Evolutionary conservation across 345 rosid species (phyloP), one percentile per base, ranked within the genome.

Genomic region (Diplotaxis tenuifolia): DNA sequence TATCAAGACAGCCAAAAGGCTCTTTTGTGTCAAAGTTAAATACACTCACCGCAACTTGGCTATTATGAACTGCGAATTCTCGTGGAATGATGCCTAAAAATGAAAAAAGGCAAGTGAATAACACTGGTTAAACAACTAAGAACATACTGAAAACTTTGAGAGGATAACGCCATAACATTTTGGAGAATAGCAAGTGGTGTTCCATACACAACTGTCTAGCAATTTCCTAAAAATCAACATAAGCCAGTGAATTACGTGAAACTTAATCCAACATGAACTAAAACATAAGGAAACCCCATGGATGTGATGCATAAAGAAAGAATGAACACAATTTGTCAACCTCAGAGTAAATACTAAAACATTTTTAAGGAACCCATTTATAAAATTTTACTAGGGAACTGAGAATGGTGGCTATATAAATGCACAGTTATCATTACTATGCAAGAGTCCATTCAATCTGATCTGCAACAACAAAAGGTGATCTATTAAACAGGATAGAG

Each of bases 141-240:
- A 3, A 1, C 21, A 21, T 5, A 36, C 6, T 7, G 18, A 54
- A 55, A 7, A 53, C 12, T 7, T 56, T 45, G n/a, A n/a, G n/a
- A n/a, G n/a, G 15, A 14, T 63, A 42, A 63, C 34, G 18, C 4
- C 15, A 49, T 83, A 53, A n/a, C 96, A 84, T 86, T 79, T 90
- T 95, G 58, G 98, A 95, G 86, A 88, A 94, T 56, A 81, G 29
- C 68, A 95, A 82, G 38, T 87, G 86, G 81, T 90, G 91, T 71
- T 91, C 97, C 83, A 83, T 23, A 36, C 98, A 94, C 57, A 94
- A 82, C 75, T 94, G 97, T 75, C 89, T 87, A 31, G 97, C 89
- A 75, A 87, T 90, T 87, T 92, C 99, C 97, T 89, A 65, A 65
- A 19, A 36, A 52, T 14, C 55, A 67, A 25, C 25, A 25, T 2